Percentiles rank a stretch among this genome's conserved stretches.
Evolutionary conservation across 345 rosid species (phyloP).

Genomic region (Odontarrhena argentea): DNA sequence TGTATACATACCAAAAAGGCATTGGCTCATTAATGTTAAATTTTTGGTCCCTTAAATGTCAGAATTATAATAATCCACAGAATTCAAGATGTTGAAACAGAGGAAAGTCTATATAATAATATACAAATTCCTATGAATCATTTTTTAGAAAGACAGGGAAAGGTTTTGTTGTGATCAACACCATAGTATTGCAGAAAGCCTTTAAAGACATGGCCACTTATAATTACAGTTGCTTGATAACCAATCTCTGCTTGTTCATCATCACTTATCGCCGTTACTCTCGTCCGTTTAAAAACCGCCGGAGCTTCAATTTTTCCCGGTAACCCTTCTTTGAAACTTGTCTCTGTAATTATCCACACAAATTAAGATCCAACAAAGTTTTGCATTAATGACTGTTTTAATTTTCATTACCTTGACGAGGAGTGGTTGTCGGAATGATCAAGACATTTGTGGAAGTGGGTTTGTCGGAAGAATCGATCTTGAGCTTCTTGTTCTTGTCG

Average conservation of each 20-base stretch:
- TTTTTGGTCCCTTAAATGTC: background rate
- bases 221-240: slow-evolving; percentile 83
- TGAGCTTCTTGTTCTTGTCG: slow-evolving; percentile 54
- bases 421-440: slow-evolving; percentile 45
- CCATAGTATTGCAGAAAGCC: slow-evolving; percentile 82
- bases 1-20: slow-evolving; percentile 1
- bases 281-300: slow-evolving; percentile 77
- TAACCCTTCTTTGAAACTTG: slow-evolving; percentile 58
- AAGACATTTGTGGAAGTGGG: slow-evolving; percentile 44
- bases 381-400: background rate
- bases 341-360: slow-evolving; percentile 46
- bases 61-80: background rate
- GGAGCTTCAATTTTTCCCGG: slow-evolving; percentile 89
- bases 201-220: slow-evolving; percentile 84
- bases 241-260: slow-evolving; percentile 73
- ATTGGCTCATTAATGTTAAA: slow-evolving; percentile 16
- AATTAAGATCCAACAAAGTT: background rate
- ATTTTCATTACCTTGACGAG: slow-evolving; percentile 52
- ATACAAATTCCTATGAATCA: slow-evolving; percentile 17
- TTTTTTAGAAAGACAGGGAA: slow-evolving; percentile 39
- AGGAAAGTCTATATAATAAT: slow-evolving; percentile 5
- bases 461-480: slow-evolving; percentile 41
- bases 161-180: slow-evolving; percentile 52
- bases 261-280: slow-evolving; percentile 66
- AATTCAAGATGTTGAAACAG: slow-evolving; percentile 26